Base-by-base conservation (phyloP, 2,329 filamentous ascomycete genomes). In the Sporothrix phasma region DNA sequence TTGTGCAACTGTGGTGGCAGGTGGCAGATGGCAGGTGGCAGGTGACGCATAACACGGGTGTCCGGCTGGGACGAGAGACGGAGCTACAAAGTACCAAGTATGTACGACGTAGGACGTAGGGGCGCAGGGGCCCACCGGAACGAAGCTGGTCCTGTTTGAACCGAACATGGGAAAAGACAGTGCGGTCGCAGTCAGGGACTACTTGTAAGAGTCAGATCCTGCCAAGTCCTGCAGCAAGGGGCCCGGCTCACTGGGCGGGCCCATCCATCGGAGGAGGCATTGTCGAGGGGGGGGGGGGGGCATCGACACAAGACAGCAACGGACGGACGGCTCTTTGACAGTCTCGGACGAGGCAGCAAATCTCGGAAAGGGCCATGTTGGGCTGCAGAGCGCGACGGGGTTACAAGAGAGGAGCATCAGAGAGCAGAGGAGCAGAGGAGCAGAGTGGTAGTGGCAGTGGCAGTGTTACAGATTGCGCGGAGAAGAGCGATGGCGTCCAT, bases 61-160 rank as follows among this genome's bases (percentile, higher is more conserved):
- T 26, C 26, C 49, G 31, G 26, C 31, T 31, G 24, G 46, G 46
- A 43, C n/a, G 17, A 62, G 22, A 54, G 19, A 19, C 51, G 15
- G 11, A 43, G 22, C 29, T 26, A 41, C 24, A n/a, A n/a, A n/a
- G n/a, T n/a, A n/a, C n/a, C n/a, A n/a, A n/a, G n/a, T n/a, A n/a
- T n/a, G n/a, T n/a, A n/a, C n/a, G n/a, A n/a, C 37, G 13, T 13
- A 37, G 10, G 34, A 37, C 34, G 34, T 37, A 10, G 15, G 34
- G 15, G 34, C 15, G 51, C 47, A 62, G 60, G 58, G 43, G 19
- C 31, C 39, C 5, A 24, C 53, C 61, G 61, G 61, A 63, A 63
- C 24, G 51, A 54, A n/a, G 29, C n/a, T 47, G 61, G 51, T 43
- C 61, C 61, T 56, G 61, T 63, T 63, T 63, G 51, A 41, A 58